A percentile compares a stretch with the other conserved stretches of the same genome.
Evolutionary conservation across 2,329 filamentous ascomycete species (phyloP).

Genomic region (Didymella keratinophila): DNA sequence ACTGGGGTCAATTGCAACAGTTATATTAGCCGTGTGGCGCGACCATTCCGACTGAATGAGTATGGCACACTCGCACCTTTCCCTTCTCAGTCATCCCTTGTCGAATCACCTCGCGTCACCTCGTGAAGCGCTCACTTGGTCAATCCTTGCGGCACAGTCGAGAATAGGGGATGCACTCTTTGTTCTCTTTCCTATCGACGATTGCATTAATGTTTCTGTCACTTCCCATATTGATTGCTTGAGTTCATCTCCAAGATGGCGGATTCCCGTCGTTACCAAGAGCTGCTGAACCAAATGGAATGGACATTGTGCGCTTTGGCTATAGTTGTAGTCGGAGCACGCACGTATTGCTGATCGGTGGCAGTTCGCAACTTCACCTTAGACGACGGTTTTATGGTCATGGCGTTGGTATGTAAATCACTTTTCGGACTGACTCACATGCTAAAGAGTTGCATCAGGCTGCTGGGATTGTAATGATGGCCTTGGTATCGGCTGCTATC

Average conservation of each 20-base stretch:
- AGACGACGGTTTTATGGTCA: slow-evolving; percentile 4
- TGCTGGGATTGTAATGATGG: not conserved
- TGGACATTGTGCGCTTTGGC: not conserved
- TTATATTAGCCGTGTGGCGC: not conserved
- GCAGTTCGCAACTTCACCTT: not conserved
- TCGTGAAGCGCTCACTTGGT: not conserved
- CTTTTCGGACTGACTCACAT: not conserved
- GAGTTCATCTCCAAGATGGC: not conserved
- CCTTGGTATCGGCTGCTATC: not conserved
- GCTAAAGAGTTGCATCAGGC: not conserved
- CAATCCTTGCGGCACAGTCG: not conserved
- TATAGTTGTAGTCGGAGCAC: not conserved
- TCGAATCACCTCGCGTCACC: not conserved
- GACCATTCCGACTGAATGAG: not conserved
- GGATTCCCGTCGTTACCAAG: not conserved
- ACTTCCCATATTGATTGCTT: not conserved
- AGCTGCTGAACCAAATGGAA: not conserved
- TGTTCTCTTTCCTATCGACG: not conserved
- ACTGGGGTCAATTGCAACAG: not conserved
- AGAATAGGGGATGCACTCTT: not conserved
- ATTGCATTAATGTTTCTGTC: not conserved
- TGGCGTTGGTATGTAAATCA: slow-evolving; percentile 2
- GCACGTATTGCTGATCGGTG: not conserved
- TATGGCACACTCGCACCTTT: not conserved
- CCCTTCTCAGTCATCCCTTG: not conserved